Evolutionary conservation across 441 rosid species (phyloP).

Genomic region (Corymbia calophylla): DNA sequence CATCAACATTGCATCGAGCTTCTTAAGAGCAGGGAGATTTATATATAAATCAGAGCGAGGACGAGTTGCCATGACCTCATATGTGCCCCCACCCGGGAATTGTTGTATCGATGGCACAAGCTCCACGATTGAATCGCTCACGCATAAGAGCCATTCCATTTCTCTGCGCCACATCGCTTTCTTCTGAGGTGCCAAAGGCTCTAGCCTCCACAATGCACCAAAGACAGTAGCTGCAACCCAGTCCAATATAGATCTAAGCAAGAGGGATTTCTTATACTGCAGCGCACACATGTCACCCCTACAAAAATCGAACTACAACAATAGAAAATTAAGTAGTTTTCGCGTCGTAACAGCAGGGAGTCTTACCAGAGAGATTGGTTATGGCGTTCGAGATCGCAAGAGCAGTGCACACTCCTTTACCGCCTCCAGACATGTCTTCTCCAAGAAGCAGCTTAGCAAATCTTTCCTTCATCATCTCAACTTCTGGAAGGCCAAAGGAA

Average conservation of each 20-base stretch:
- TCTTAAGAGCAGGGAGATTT: slow-evolving; percentile 92
- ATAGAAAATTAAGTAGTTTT: not conserved
- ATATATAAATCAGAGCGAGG: slow-evolving; percentile 82
- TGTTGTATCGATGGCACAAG: slow-evolving; percentile 90
- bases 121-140: slow-evolving; percentile 89
- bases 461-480: slow-evolving; percentile 97
- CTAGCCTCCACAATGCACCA: slow-evolving; percentile 96
- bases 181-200: slow-evolving; percentile 76
- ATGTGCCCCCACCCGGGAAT: slow-evolving; percentile 92
- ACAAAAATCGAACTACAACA: not conserved
- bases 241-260: not conserved
- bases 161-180: slow-evolving; percentile 96
- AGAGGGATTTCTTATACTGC: not conserved
- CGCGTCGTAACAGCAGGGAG: not conserved
- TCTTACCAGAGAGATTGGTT: slow-evolving; percentile 86
- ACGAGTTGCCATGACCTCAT: slow-evolving; percentile 84
- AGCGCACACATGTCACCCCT: not conserved
- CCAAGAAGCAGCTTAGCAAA: slow-evolving; percentile 94
- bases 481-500: slow-evolving; percentile 27
- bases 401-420: slow-evolving; percentile 94
- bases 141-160: slow-evolving; percentile 88
- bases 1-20: slow-evolving; percentile 87
- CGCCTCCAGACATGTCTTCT: slow-evolving; percentile 99
- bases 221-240: slow-evolving; percentile 70
- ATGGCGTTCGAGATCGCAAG: slow-evolving; percentile 97